These are phyloP conservation scores for Colletotrichum gloeosporioides DNA, from an alignment of 2,329 filamentous ascomycete species.

Conservation along the genomic window DNA sequence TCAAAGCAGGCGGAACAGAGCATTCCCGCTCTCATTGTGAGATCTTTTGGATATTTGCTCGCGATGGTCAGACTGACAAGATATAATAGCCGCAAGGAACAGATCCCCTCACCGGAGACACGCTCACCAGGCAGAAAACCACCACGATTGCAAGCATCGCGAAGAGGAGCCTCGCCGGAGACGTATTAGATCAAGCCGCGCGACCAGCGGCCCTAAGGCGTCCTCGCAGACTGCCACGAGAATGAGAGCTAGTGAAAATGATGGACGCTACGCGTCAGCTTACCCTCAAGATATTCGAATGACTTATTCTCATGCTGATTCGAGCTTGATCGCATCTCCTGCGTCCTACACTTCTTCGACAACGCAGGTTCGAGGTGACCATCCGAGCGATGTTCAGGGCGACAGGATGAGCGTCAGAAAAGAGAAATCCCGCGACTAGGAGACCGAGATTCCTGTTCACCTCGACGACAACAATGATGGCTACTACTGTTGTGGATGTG, in stretches of 20 bases:
- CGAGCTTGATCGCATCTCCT: not conserved
- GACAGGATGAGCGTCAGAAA: not conserved
- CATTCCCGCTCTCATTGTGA: not conserved
- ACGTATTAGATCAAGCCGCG: slow-evolving; percentile 16
- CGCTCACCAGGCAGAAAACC: not conserved
- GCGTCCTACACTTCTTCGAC: not conserved
- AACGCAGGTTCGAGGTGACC: not conserved
- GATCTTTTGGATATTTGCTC: not conserved
- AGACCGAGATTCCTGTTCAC: slow-evolving; percentile 11
- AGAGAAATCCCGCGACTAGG: not conserved
- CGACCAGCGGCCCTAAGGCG: not conserved
- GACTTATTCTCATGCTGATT: not conserved
- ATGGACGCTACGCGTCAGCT: no score
- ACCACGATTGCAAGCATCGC: not conserved
- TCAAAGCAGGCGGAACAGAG: not conserved
- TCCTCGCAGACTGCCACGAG: not conserved
- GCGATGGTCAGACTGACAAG: not conserved
- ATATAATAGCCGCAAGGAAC: not conserved
- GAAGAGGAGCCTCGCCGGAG: slow-evolving; percentile 7
- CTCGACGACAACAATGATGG: slow-evolving; percentile 18
- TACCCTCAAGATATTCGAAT: not conserved
- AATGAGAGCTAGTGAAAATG: not conserved
- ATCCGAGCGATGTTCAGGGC: not conserved
- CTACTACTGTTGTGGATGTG: slow-evolving; percentile 22
- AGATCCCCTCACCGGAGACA: not conserved